A percentile compares a stretch with the other conserved stretches of the same genome.
phyloP scores from a whole-genome alignment of 1,284 basidiomycete genomes.

The Mycena citricolor region DNA sequence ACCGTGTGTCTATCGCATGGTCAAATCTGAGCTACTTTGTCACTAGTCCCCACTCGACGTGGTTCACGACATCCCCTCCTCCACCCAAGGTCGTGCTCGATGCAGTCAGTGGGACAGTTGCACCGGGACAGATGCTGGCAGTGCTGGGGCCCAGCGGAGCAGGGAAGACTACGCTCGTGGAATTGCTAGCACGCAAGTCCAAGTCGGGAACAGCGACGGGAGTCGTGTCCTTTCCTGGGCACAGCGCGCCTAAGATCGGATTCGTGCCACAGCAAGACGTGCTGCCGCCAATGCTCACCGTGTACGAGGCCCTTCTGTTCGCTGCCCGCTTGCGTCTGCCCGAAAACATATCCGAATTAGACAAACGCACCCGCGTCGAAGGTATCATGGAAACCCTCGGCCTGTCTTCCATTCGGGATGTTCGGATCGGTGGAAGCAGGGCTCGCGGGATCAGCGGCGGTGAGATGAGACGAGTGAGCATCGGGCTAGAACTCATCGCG shows the following conservation, averaged over 20 bases:
- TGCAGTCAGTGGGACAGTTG: conserved; percentile 64
- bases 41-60: too few species aligned
- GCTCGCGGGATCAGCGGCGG: conserved; percentile 83
- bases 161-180: conserved; percentile 83
- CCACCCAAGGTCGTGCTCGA: conserved; percentile 78
- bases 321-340: conserved; percentile 82
- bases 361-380: conserved; percentile 70
- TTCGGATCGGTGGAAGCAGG: conserved; percentile 71
- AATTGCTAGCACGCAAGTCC: conserved; percentile 75
- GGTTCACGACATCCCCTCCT: too few species aligned
- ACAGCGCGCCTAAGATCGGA: conserved; percentile 54
- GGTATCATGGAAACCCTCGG: conserved; percentile 76
- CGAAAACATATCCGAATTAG: conserved; percentile 67
- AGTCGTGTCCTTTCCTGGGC: conserved; percentile 52
- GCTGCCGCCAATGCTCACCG: conserved; percentile 76
- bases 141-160: conserved; percentile 86
- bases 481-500: conserved; percentile 81
- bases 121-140: conserved; percentile 81
- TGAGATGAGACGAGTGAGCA: conserved; percentile 81
- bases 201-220: conserved; percentile 76
- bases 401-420: conserved; percentile 66
- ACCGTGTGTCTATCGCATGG: conserved; percentile 70
- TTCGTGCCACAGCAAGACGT: conserved; percentile 89
- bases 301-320: conserved; percentile 81
- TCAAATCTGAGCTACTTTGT: conserved; percentile 67